These are phyloP conservation scores for Quillaja saponaria DNA, from an alignment of 306 rosid genomes.

Conservation along the genomic window DNA sequence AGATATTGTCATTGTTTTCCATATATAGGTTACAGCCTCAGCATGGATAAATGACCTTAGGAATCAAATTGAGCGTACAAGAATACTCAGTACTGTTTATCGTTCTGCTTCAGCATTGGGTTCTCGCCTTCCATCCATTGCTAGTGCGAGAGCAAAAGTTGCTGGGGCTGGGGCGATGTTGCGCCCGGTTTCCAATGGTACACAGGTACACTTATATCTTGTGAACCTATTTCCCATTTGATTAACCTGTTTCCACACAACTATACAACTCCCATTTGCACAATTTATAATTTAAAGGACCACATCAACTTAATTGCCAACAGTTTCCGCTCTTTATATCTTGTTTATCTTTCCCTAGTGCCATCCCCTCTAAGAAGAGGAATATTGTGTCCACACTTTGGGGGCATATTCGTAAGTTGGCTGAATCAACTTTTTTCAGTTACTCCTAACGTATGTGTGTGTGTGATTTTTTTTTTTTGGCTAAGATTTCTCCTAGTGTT, in stretches of 20 bases:
- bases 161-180: slow-evolving; percentile 94
- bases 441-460: no score
- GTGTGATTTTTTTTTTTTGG: no score
- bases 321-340: neutral
- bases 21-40: slow-evolving; percentile 84
- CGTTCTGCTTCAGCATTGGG: slow-evolving; percentile 97
- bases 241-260: neutral
- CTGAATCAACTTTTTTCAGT: no score
- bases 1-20: neutral
- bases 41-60: slow-evolving; percentile 97
- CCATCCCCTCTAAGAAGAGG: slow-evolving; percentile 11
- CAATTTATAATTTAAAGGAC: no score
- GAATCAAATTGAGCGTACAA: slow-evolving; percentile 86
- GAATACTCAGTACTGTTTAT: slow-evolving; percentile 92
- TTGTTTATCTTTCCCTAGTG: slow-evolving; percentile 18
- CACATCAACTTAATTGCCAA: no score
- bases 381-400: neutral
- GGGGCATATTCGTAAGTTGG: no score
- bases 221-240: slow-evolving; percentile 7
- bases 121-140: slow-evolving; percentile 93
- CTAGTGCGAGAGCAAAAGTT: slow-evolving; percentile 87
- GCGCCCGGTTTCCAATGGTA: slow-evolving; percentile 90
- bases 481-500: no score
- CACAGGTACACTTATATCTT: slow-evolving; percentile 60
- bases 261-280: no score